Base-by-base conservation (phyloP, 129 eudicot genomes). In the Ambrosia artemisiifolia region DNA sequence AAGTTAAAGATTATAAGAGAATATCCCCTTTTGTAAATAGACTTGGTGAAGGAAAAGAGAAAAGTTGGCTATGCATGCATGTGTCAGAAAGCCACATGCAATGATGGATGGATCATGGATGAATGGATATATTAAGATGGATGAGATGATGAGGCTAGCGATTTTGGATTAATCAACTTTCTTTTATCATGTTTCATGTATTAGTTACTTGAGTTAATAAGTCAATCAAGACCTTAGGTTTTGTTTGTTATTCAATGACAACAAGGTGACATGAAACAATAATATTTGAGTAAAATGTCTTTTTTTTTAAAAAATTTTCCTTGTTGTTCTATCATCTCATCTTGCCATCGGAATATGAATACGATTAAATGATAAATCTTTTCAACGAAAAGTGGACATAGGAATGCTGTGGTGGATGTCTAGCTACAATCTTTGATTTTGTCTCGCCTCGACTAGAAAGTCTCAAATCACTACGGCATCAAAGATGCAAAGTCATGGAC, bases 1-100 rank as follows among this genome's bases (percentile, higher is more conserved):
- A 70, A 66, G 43, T 30, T 13, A 30, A 33, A 59, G 47, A 62
- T 33, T 9, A 73, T 71, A 48, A 63, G 59, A 48, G 73, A 65
- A 81, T 81, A 81, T 81, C 76, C 87, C 60, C 50, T 63, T 53
- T 63, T 55, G 75, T 74, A 62, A 53, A 74, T 75, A 81, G 73
- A 67, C 50, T 53, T 50, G 62, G 74, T 71, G 64, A 50, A 67
- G 55, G 44, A 70, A 35, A 65, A 51, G 59, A 69, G 53, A 56
- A 73, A 71, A 77, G 75, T 63, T 63, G 69, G 69, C 56, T 70
- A 55, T 70, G 72, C 73, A 55, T 70, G 72, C 75, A 51, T 59
- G 55, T n/a, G 77, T 78, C 50, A 79, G 82, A 75, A 71, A 44
- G 63, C 70, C 70, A 68, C 84, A 76, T 75, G 77, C 60, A 24